Evolutionary conservation across 768 basidiomycete genomes (phyloP), one percentile per base, ranked within the genome.

Genomic region (Mycena galericulata): DNA sequence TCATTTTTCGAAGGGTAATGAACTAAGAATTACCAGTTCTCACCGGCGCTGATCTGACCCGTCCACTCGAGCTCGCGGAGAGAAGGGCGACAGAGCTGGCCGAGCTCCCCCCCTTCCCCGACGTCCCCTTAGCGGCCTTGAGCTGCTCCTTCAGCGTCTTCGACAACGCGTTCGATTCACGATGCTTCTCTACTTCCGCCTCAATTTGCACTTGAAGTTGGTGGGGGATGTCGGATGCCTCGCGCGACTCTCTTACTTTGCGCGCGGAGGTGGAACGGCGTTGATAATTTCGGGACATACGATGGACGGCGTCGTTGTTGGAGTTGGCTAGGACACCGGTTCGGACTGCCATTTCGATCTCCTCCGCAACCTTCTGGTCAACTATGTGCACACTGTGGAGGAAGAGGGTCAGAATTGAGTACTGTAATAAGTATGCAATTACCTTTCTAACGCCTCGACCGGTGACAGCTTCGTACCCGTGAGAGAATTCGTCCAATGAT

Each of bases 401-500:
- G 8, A 9, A 17, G 14, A 9, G 5, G 17, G 18, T 15, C 7
- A 9, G 4, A 43, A 9, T 18, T 18, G 7, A 9, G 34, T 14
- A 14, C 6, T 6, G 41, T 43, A n/a, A n/a, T n/a, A n/a, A n/a
- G n/a, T 18, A 40, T 18, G 45, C 11, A n/a, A n/a, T n/a, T n/a
- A 36, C 40, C 15, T 32, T 9, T 14, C 41, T 18, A 74, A 54
- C 2, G 63, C 73, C 50, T 74, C 73, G 14, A 72, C 53, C 26
- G 66, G 49, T 11, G 73, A 46, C 17, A 69, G 60, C 34, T 51
- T 51, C 26, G 62, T 75, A 2, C 74, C 70, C 1, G 65, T 75
- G 5, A 62, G 68, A 26, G 51, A 47, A 38, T 73, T 73, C 3
- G 74, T 75, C 65, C 66, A 75, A 14, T 68, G 14, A 69, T 38